A percentile compares a stretch with the other conserved stretches of the same genome.
phyloP scores from a whole-genome alignment of 768 basidiomycete genomes.

The Hericium coralloides region DNA sequence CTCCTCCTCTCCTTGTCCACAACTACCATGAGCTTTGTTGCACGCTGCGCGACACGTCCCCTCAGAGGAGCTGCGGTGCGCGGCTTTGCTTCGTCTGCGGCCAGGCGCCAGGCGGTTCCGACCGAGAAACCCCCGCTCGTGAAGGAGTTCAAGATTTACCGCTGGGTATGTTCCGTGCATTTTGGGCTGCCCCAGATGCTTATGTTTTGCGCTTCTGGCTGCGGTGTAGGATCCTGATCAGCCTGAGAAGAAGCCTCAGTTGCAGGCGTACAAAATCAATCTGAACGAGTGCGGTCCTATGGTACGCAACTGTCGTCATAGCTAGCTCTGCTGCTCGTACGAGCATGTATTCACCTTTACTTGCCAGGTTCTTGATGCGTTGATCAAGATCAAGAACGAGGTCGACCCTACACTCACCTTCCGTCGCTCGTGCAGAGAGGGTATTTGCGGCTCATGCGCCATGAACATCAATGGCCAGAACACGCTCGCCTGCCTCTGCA shows the following conservation, averaged over 20 bases:
- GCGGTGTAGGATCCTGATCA: slow-evolving; percentile 82
- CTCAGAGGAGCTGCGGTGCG: slow-evolving; percentile 3
- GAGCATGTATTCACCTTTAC: not conserved
- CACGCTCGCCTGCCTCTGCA: slow-evolving; percentile 94
- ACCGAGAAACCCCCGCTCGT: slow-evolving; percentile 59
- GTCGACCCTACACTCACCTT: slow-evolving; percentile 95
- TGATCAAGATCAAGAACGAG: slow-evolving; percentile 99
- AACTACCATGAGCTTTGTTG: not conserved
- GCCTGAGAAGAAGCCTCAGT: slow-evolving; percentile 80
- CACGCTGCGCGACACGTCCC: not conserved
- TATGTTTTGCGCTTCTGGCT: not conserved
- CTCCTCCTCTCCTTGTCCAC: not conserved
- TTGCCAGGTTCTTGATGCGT: slow-evolving; percentile 69
- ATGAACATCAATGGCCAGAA: slow-evolving; percentile 99
- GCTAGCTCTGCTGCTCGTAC: not conserved
- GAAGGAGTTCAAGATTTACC: slow-evolving; percentile 98
- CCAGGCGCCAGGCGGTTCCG: slow-evolving; percentile 34
- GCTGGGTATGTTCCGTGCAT: slow-evolving; percentile 66
- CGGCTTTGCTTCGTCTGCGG: slow-evolving; percentile 22
- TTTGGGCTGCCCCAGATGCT: not conserved
- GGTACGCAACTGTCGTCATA: slow-evolving; percentile 33
- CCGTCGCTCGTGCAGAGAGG: slow-evolving; percentile 86
- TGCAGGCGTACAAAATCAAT: slow-evolving; percentile 89
- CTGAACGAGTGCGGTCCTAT: slow-evolving; percentile 94
- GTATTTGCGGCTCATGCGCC: slow-evolving; percentile 96